Conservation (phyloP, 2,329 filamentous ascomycete species). For the Hymenoscyphus scutula region DNA sequence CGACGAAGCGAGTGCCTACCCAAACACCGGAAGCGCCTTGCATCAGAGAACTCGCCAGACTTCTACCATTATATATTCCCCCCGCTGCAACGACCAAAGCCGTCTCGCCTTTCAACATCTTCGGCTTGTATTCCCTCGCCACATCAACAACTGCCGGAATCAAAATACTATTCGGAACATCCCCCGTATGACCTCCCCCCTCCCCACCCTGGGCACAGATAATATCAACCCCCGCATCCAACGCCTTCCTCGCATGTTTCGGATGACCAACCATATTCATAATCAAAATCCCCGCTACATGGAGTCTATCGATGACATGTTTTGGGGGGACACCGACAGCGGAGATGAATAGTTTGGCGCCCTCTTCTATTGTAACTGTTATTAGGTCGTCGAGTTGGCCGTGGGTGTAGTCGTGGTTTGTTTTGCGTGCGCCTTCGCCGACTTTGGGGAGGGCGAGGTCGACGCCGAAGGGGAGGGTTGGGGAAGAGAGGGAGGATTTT, state of each 20-base stretch:
- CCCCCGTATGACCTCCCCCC: constrained; percentile 89
- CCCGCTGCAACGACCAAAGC: constrained; percentile 87
- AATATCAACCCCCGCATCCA: constrained; percentile 84
- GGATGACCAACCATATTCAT: constrained; percentile 99
- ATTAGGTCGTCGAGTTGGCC: constrained; percentile 86
- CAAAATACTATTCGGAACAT: constrained; percentile 80
- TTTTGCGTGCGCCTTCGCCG: constrained; percentile 78
- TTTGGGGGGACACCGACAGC: constrained; percentile 84
- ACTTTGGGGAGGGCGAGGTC: constrained; percentile 90
- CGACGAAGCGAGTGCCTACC: constrained; percentile 93
- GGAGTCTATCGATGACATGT: constrained; percentile 70
- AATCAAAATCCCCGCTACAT: constrained; percentile 74
- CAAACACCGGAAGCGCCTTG: constrained; percentile 86
- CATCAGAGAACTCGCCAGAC: constrained; percentile 78
- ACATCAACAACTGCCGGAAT: constrained; percentile 87
- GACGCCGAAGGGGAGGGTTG: constrained; percentile 79
- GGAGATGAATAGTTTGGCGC: constrained; percentile 80
- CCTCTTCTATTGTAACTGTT: constrained; percentile 78
- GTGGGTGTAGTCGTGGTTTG: constrained; percentile 93
- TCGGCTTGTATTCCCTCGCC: constrained; percentile 57
- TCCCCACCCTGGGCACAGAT: constrained; percentile 92
- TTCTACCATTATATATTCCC: constrained; percentile 79
- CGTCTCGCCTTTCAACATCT: constrained; percentile 63
- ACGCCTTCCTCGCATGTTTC: constrained; percentile 84
- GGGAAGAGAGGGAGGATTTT: constrained; percentile 67